Evolutionary conservation across 2,329 filamentous ascomycete genomes (phyloP), one percentile per base, ranked within the genome.

Genomic region (Fusarium verrucosum): DNA sequence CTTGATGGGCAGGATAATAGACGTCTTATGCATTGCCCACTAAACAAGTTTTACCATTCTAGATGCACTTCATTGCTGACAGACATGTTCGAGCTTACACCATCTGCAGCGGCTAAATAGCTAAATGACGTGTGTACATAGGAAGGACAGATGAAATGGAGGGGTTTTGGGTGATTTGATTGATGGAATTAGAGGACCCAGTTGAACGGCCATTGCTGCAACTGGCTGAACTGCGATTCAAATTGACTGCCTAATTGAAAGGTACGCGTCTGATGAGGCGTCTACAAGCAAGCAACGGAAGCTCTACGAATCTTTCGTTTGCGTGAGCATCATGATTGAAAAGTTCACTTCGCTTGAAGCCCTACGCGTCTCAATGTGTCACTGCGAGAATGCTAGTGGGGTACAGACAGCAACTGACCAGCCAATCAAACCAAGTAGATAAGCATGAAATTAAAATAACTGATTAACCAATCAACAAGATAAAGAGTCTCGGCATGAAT

Each of bases 51-150:
- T 13, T 5, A 3, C 11, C 0, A 26, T 32, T 5, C 1, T 7
- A 44, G 9, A 11, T n/a, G 19, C 6, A 10, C 19, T 10, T 17
- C n/a, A 33, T 28, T 49, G 58, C 58, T 61, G 58, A 61, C 58
- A 7, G 35, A 10, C 17, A n/a, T 20, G 10, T 42, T 43, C 0
- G 20, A 37, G 56, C 49, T 56, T 44, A 61, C 49, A 56, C 19
- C 22, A 26, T 19, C 19, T 22, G 8, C 4, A 7, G 10, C 38
- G 42, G 33, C 20, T 56, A 41, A 50, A 35, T 44, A 10, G 36
- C 16, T 11, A 16, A 45, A 50, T 62, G 41, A 45, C 43, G 33
- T 25, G 19, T 36, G 14, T n/a, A n/a, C n/a, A n/a, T n/a, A n/a
- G n/a, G n/a, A n/a, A n/a, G n/a, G n/a, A n/a, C n/a, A n/a, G n/a